Base-by-base conservation (phyloP, 345 rosid genomes). In the Salix udensis region DNA sequence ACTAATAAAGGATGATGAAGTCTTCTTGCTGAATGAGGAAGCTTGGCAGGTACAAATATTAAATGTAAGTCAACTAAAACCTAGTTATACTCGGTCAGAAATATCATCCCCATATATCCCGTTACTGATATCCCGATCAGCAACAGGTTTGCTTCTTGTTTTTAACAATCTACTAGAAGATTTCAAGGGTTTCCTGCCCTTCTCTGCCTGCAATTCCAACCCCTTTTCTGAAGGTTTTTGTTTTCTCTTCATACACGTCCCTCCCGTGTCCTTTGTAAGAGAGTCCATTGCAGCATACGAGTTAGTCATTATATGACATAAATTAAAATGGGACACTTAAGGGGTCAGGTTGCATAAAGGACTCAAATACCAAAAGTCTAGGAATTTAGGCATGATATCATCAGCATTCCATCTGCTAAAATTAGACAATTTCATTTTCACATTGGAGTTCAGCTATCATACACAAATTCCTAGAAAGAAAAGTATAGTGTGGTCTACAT, bases 201-300 rank as follows among this genome's bases (percentile, higher is more conserved):
- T 94, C 89, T 90, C 97, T 34, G 95, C 82, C 91, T 1, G 99
- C 87, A 93, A 82, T 84, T 88, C 97, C 85, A 96, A 80, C 78
- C 95, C 98, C 86, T 94, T 96, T 87, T 94, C 97, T 5, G 99
- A 96, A 74, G 98, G 99, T 83, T 76, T 96, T 74, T 97, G 84
- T 72, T 87, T 96, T 73, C 98, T 89, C 86, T 87, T 96, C 72
- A 88, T 61, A 26, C 89, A 87, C 5, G 82, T 86, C 46, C 90
- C 99, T 70, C 97, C 97, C 1, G 87, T 88, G 76, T 94, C 98
- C 82, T 92, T 97, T 81, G 87, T 82, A 67, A 80, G 50, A 72
- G 79, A 77, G 79, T 76, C 77, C 82, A 75, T 30, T 5, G 71
- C 40, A 70, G 71, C 72, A 76, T 42, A 30, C 26, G 21, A 75